Evolutionary conservation across 1,284 basidiomycete species (phyloP), one percentile per base, ranked within the genome.

Genomic region (Cryptococcus neoformans): DNA sequence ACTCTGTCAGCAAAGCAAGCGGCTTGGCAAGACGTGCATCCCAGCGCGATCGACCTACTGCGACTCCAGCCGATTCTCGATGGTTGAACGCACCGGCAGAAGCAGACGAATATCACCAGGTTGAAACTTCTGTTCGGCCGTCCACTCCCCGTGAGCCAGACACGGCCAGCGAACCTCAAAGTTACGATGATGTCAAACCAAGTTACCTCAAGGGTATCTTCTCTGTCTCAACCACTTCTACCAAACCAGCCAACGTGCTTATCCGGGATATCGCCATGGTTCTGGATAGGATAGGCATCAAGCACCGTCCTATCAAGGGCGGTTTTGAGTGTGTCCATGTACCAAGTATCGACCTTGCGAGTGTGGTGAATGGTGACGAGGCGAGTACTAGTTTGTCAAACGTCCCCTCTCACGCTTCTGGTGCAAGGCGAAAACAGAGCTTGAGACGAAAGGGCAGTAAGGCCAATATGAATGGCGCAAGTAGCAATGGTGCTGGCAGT

Each of bases 281-380:
- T 1, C 82, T 99, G 44, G 90, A 95, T 66, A 84, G 92, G 49
- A 91, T 98, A 83, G 92, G 94, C 59, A 88, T 99, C 49, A 91
- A 92, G 75, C 92, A 95, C 75, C 84, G 91, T 42, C 90, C 94
- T 73, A 92, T 87, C 67, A 89, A 87, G 73, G 83, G 86, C 55
- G 95, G 95, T 0, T 99, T 94, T 73, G 95, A 98, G 75, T 99
- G 95, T 77, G 88, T 95, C 28, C 93, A 98, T 74, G 79, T 90
- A 51, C 95, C 95, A 0, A 92, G 90, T 34, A 95, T 98, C 72
- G 92, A 95, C 73, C 78, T 95, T 8, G 82, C 87, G 5, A 88
- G 88, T 38, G 81, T 92, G n/a, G 65, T 75, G 17, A 65, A 76
- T 52, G 73, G 71, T n/a, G 74, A 74, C 51, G 72, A 73, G 58